phyloP scores from a whole-genome alignment of 352 stramenopile species.

The Phytophthora cryptogea region DNA sequence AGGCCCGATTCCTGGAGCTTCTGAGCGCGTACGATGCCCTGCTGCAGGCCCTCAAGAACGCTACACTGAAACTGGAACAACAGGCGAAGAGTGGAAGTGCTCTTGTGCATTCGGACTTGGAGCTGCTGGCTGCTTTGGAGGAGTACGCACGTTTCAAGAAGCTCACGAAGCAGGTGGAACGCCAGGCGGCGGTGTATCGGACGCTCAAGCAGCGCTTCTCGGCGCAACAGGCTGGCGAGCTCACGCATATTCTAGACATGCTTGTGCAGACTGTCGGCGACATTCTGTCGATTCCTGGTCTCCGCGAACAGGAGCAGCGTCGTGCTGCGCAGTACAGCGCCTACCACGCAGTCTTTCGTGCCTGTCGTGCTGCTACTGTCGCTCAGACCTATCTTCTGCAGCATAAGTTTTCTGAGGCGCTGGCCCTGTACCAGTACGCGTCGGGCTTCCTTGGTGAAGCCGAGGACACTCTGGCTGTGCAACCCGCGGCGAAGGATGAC shows the following conservation, averaged over 20 bases:
- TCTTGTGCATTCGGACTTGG: constrained; percentile 75
- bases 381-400: constrained; percentile 70
- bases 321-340: constrained; percentile 63
- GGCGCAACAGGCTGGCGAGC: constrained; percentile 54
- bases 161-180: constrained; percentile 74
- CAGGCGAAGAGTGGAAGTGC: constrained; percentile 78
- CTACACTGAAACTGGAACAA: constrained; percentile 67
- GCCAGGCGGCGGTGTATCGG: constrained; percentile 62
- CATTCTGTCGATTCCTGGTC: constrained; percentile 68
- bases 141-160: constrained; percentile 81
- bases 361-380: constrained; percentile 62
- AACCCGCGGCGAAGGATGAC: constrained; percentile 65
- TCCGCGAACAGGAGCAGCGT: constrained; percentile 58
- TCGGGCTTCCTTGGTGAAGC: constrained; percentile 61
- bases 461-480: constrained; percentile 56
- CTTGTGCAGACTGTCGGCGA: constrained; percentile 80
- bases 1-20: constrained; percentile 70
- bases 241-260: constrained; percentile 86
- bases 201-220: constrained; percentile 62
- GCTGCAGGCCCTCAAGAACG: constrained; percentile 69
- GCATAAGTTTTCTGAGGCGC: constrained; percentile 69
- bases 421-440: constrained; percentile 78
- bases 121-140: constrained; percentile 64
- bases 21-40: constrained; percentile 75
- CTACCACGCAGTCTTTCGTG: constrained; percentile 73